Conservation (phyloP, 2,329 filamentous ascomycete species). For the Penicillium sp. region DNA sequence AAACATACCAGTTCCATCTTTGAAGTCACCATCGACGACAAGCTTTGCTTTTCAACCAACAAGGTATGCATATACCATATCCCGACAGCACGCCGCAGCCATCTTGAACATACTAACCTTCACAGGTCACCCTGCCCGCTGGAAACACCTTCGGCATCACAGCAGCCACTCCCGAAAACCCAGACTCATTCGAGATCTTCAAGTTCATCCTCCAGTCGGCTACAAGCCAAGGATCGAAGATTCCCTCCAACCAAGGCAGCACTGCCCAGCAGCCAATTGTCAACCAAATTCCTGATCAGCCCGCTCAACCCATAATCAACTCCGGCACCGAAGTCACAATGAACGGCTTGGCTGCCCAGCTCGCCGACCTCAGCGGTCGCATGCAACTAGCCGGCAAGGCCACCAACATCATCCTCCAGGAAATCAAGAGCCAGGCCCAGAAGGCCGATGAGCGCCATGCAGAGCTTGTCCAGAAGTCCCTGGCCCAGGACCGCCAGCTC, state of each 20-base stretch:
- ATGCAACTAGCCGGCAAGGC: conserved; percentile 64
- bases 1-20: conserved; percentile 65
- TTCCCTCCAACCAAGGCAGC: conserved; percentile 18
- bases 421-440: conserved; percentile 52
- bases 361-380: conserved; percentile 80
- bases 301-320: conserved; percentile 41
- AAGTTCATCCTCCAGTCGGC: conserved; percentile 71
- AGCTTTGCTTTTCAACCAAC: conserved; percentile 77
- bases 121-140: conserved; percentile 67
- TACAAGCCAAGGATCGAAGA: conserved; percentile 16
- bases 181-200: conserved; percentile 92
- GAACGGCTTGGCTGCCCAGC: conserved; percentile 55
- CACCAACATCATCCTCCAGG: conserved; percentile 54
- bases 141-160: conserved; percentile 86
- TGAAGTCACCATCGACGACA: conserved; percentile 75
- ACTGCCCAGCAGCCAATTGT: conserved; percentile 20
- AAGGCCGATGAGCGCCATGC: conserved; percentile 54
- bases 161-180: conserved; percentile 83
- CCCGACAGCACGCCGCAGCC: not conserved
- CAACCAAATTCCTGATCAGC: conserved; percentile 22
- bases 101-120: conserved; percentile 1
- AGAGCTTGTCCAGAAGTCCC: conserved; percentile 46
- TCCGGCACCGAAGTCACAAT: conserved; percentile 27
- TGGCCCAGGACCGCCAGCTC: conserved; percentile 30
- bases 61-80: conserved; percentile 44